Evolutionary conservation across 257 asterid genomes (phyloP).

Genomic region (Jacaranda copaia): DNA sequence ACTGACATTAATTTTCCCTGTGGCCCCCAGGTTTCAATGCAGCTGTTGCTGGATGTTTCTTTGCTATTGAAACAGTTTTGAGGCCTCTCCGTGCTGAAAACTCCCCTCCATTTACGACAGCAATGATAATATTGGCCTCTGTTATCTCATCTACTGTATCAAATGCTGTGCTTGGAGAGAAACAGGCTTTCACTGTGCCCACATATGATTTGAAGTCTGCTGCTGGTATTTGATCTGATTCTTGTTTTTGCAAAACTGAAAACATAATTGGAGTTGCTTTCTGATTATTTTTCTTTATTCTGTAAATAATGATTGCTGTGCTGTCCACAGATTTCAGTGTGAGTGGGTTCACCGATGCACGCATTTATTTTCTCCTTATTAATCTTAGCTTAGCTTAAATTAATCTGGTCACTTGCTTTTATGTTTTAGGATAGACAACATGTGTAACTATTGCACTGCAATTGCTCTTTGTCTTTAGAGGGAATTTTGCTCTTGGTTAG

Average conservation of each 20-base stretch:
- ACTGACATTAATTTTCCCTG: conserved; percentile 27
- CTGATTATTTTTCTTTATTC: conserved; percentile 32
- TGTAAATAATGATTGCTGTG: conserved; percentile 11
- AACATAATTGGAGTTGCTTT: conserved; percentile 30
- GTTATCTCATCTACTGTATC: conserved; percentile 98
- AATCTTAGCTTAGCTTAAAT: conserved; percentile 5
- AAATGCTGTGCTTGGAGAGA: conserved; percentile 97
- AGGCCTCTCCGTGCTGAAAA: conserved; percentile 99
- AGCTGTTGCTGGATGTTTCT: conserved; percentile 99
- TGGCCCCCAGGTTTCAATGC: conserved; percentile 89
- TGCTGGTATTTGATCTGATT: conserved; percentile 94
- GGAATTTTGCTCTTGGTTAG: conserved; percentile 13
- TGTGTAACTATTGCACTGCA: not conserved
- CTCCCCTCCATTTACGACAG: conserved; percentile 99
- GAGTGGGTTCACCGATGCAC: not conserved
- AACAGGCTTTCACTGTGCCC: conserved; percentile 99
- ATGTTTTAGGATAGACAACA: conserved; percentile 7
- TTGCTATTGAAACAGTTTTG: conserved; percentile 98
- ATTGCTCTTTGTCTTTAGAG: conserved; percentile 11
- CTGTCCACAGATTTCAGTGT: conserved; percentile 17
- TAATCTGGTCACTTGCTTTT: conserved; percentile 1
- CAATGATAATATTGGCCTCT: conserved; percentile 98
- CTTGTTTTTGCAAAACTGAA: conserved; percentile 49
- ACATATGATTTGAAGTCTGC: conserved; percentile 99
- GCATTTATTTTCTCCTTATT: conserved; percentile 3